phyloP scores from a whole-genome alignment of 208 protist genomes.

The Acanthamoeba healyi region DNA sequence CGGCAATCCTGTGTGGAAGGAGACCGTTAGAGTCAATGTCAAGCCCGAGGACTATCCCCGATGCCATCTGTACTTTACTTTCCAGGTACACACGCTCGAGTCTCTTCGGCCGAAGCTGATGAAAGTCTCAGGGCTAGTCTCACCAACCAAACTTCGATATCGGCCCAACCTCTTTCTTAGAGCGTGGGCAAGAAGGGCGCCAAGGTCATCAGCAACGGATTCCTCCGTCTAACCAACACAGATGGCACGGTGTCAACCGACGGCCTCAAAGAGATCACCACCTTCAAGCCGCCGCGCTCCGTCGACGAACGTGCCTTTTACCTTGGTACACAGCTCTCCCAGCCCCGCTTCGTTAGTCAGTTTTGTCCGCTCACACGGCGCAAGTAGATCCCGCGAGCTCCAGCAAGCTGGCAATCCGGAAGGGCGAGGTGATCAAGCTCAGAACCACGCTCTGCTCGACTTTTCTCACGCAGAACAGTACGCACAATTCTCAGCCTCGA shows the following conservation, averaged over 20 bases:
- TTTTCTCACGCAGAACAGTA: constrained; percentile 71
- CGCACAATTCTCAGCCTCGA: too few species aligned
- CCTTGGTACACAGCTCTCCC: too few species aligned
- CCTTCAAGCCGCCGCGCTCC: constrained; percentile 40
- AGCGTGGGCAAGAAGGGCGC: constrained; percentile 71
- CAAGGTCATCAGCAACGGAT: constrained; percentile 69
- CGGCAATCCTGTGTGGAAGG: constrained; percentile 30
- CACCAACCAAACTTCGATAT: too few species aligned
- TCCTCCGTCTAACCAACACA: constrained; percentile 49
- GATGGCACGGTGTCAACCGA: constrained; percentile 63
- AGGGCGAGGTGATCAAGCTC: constrained; percentile 69
- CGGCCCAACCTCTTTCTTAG: too few species aligned
- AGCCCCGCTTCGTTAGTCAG: too few species aligned
- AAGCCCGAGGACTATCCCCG: constrained; percentile 37
- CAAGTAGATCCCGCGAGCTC: constrained; percentile 34
- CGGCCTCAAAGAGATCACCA: constrained; percentile 28
- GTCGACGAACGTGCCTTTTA: constrained; percentile 68
- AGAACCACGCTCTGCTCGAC: constrained; percentile 66
- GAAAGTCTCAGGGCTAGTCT: too few species aligned
- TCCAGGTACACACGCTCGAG: constrained; percentile 43
- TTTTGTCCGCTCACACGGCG: too few species aligned
- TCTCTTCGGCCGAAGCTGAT: too few species aligned
- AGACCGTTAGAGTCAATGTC: constrained; percentile 51
- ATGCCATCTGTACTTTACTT: constrained; percentile 67
- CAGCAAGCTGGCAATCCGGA: constrained; percentile 43